Evolutionary conservation across 192 early-diverging fungal species (phyloP).

Genomic region (Backusella morwellensis): DNA sequence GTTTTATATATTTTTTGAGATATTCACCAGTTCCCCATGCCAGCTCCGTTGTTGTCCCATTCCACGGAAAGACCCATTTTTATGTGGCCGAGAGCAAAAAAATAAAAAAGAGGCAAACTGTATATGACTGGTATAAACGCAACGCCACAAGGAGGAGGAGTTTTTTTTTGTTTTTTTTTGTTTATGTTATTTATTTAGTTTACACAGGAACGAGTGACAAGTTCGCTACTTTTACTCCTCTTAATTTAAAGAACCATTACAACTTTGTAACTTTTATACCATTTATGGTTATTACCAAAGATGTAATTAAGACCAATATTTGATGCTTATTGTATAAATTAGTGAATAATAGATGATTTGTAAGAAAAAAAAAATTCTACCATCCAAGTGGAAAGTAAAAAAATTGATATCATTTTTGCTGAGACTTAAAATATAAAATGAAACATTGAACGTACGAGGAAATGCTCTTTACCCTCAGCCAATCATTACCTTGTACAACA

Average conservation of each 20-base stretch:
- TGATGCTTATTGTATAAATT: background rate
- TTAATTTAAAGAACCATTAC: background rate
- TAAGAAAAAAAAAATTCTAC: no score
- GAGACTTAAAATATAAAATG: constrained; percentile 10
- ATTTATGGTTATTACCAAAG: background rate
- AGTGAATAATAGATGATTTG: no score
- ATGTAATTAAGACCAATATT: background rate
- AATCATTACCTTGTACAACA: background rate
- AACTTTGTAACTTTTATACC: background rate
- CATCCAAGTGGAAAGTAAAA: no score
- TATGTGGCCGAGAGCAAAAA: background rate
- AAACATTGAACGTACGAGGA: background rate
- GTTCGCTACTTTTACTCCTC: background rate
- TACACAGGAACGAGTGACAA: background rate
- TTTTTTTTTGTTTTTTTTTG: background rate
- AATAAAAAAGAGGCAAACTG: background rate
- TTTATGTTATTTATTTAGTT: background rate
- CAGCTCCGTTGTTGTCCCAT: background rate
- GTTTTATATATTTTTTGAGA: background rate
- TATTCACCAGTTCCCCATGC: background rate
- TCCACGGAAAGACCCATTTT: background rate
- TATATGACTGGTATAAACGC: background rate
- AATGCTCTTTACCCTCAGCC: background rate
- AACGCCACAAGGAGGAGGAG: background rate
- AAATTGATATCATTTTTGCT: background rate